Evolutionary conservation across 345 rosid species (phyloP).

Genomic region (Populus ilicifolia): DNA sequence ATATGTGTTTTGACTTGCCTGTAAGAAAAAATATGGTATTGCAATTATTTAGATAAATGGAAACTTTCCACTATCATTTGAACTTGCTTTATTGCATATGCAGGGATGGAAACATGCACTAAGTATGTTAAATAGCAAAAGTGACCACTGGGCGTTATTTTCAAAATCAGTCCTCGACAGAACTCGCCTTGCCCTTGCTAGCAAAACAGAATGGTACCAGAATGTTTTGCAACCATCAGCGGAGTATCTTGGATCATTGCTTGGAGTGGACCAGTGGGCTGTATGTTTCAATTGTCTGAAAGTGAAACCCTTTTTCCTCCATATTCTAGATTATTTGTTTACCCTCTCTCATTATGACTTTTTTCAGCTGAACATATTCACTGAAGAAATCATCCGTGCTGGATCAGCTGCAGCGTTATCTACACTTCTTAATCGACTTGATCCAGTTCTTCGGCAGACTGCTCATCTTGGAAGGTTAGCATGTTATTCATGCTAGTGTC

Average conservation of each 20-base stretch:
- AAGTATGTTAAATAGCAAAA: slow-evolving; percentile 53
- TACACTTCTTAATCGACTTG: slow-evolving; percentile 77
- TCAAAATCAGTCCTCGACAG: slow-evolving; percentile 96
- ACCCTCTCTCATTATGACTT: slow-evolving; percentile 6
- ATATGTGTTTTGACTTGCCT: background rate
- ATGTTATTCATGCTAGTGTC: background rate
- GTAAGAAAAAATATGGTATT: background rate
- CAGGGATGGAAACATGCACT: slow-evolving; percentile 87
- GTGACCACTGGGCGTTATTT: slow-evolving; percentile 75
- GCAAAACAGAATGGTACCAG: slow-evolving; percentile 87
- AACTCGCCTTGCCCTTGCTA: slow-evolving; percentile 80
- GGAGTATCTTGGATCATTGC: slow-evolving; percentile 84
- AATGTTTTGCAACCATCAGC: slow-evolving; percentile 89
- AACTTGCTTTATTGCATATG: slow-evolving; percentile 12
- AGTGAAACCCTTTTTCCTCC: background rate
- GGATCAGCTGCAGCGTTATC: slow-evolving; percentile 96
- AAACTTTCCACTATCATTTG: background rate
- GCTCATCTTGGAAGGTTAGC: slow-evolving; percentile 94
- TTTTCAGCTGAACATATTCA: slow-evolving; percentile 75
- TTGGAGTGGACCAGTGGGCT: slow-evolving; percentile 79
- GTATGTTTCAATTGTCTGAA: slow-evolving; percentile 46
- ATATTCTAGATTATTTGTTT: background rate
- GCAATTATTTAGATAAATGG: slow-evolving; percentile 6
- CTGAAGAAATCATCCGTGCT: slow-evolving; percentile 94
- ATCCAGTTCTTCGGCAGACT: slow-evolving; percentile 91